Conservation (phyloP, 768 basidiomycete species). For the Exidia glandulosa region DNA sequence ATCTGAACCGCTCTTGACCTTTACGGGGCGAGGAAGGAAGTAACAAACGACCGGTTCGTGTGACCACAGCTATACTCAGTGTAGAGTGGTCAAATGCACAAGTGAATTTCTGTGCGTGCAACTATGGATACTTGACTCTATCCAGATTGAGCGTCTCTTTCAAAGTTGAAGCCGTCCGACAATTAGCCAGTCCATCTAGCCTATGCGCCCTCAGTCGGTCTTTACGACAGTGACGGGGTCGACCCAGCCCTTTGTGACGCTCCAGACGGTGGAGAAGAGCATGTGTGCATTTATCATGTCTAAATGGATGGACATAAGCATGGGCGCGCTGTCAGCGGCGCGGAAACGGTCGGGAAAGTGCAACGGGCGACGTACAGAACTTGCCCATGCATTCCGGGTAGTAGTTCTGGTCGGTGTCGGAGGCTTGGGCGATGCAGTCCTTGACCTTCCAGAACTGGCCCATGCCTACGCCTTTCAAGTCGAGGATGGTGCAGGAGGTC, state of each 20-base stretch:
- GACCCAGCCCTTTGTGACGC: constrained; percentile 82
- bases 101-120: too few relatives aligned
- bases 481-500: constrained; percentile 95
- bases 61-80: too few relatives aligned
- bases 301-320: background rate
- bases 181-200: too few relatives aligned
- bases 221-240: constrained; percentile 92
- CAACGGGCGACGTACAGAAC: constrained; percentile 38
- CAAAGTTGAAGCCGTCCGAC: too few relatives aligned
- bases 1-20: too few relatives aligned
- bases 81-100: too few relatives aligned
- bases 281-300: constrained; percentile 95
- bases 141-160: too few relatives aligned
- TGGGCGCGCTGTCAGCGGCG: background rate
- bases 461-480: constrained; percentile 51
- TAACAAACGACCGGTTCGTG: too few relatives aligned
- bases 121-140: too few relatives aligned
- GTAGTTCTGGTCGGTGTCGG: constrained; percentile 75
- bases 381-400: constrained; percentile 96
- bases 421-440: constrained; percentile 73
- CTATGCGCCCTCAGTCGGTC: too few relatives aligned
- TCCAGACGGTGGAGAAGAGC: constrained; percentile 84
- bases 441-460: constrained; percentile 83
- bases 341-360: background rate
- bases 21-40: too few relatives aligned